Base-by-base conservation (phyloP, 2,329 filamentous ascomycete species). In the Colletotrichum sp. region DNA sequence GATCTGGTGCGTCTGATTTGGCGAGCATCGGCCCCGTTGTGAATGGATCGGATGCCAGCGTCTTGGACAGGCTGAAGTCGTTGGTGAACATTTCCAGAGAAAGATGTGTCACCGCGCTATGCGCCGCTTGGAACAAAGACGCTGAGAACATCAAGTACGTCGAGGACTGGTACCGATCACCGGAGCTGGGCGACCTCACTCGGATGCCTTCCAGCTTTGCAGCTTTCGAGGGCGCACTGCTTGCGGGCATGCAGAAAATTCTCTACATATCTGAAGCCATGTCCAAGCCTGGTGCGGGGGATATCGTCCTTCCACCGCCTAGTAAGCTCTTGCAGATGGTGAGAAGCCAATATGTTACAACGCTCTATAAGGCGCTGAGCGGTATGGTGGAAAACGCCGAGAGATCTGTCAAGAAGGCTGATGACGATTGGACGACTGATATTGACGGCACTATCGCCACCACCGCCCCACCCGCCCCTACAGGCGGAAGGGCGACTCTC, bases 301-400 rank as follows among this genome's bases (percentile, higher is more conserved):
- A 95, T 79, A 95, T 99, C 76, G 92, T 98, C 70, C 90, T 93
- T 29, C 93, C 96, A 21, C 97, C 97, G 7, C 93, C 95, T 43
- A 89, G 93, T 9, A 99, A 98, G 82, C 86, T 98, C 57, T 87
- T 98, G 57, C 94, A 98, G 82, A 95, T 96, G 90, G 95, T 98
- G 18, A 91, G 96, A 76, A 93, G 92, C 76, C 95, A 98, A 80
- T 99, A 99, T 80, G 95, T 98, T 18, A 95, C 93, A 8, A 98
- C 96, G 72, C 86, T 99, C 57, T 98, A 98, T 84, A 98, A 98
- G 82, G 95, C 95, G 8, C 86, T 99, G 47, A 97, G 95, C 78
- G 97, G 96, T 27, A 96, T 99, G 92, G 95, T 99, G 2, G 97
- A 98, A 84, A 98, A 98, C 82, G 96, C 97, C 5, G 95, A 98